Evolutionary conservation across 257 asterid species (phyloP).

Genomic region (Leptodermis oblonga): DNA sequence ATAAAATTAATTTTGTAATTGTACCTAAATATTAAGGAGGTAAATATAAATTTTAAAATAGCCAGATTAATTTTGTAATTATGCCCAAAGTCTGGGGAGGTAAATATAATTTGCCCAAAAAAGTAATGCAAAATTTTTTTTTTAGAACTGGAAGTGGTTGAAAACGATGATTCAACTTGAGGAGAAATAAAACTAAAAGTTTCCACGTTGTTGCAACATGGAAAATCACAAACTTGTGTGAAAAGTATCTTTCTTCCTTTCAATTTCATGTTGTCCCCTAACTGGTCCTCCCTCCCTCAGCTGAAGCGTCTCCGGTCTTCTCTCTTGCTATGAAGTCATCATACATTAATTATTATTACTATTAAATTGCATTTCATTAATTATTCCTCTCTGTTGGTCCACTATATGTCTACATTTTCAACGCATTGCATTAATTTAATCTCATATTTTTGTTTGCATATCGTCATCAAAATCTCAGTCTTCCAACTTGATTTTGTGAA

Average conservation of each 20-base stretch:
- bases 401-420: conserved; percentile 9
- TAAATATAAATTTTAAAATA: too few species aligned
- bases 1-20: too few species aligned
- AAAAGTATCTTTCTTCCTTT: not conserved
- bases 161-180: conserved; percentile 13
- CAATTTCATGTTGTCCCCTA: conserved; percentile 1
- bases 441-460: not conserved
- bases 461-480: conserved; percentile 19
- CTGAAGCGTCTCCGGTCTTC: not conserved
- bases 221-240: not conserved
- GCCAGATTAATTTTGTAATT: too few species aligned
- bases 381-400: conserved; percentile 2
- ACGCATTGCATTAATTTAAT: not conserved
- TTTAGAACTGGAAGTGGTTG: conserved; percentile 2
- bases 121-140: too few species aligned
- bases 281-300: not conserved
- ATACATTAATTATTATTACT: not conserved
- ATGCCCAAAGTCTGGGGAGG: too few species aligned
- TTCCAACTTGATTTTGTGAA: conserved; percentile 7
- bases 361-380: not conserved
- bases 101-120: too few species aligned
- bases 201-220: not conserved
- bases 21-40: too few species aligned
- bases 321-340: not conserved
- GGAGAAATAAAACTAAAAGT: not conserved